Conservation (phyloP, 306 rosid genomes). For the Glycine soja region DNA sequence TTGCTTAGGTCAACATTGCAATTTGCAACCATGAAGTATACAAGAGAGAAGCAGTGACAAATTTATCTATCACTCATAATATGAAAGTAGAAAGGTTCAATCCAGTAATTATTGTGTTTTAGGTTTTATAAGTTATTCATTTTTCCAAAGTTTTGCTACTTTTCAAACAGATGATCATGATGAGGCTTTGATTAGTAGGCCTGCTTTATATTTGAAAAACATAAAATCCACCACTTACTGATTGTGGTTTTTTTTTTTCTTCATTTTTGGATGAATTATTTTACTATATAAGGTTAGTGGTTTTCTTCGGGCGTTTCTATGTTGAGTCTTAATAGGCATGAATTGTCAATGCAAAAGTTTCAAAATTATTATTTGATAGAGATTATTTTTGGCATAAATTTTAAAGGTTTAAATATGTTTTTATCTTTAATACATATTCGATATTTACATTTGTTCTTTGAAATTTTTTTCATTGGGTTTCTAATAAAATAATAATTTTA, state of each 20-base stretch:
- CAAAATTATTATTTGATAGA: neutral
- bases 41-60: constrained; percentile 27
- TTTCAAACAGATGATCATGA: neutral
- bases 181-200: neutral
- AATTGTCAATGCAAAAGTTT: neutral
- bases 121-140: constrained; percentile 31
- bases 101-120: constrained; percentile 40
- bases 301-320: neutral
- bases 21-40: constrained; percentile 37
- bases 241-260: neutral
- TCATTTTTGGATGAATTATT: neutral
- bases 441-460: too few relatives aligned
- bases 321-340: neutral
- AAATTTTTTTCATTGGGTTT: too few relatives aligned
- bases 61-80: neutral
- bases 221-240: neutral
- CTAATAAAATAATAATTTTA: too few relatives aligned
- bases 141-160: constrained; percentile 13
- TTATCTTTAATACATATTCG: too few relatives aligned
- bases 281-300: neutral
- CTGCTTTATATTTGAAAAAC: constrained; percentile 2
- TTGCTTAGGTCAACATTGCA: constrained; percentile 12
- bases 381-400: neutral
- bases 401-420: too few relatives aligned
- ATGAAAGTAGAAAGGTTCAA: constrained; percentile 36